phyloP scores from a whole-genome alignment of 2,329 filamentous ascomycete species.

The Alternaria hordeiaustralica region DNA sequence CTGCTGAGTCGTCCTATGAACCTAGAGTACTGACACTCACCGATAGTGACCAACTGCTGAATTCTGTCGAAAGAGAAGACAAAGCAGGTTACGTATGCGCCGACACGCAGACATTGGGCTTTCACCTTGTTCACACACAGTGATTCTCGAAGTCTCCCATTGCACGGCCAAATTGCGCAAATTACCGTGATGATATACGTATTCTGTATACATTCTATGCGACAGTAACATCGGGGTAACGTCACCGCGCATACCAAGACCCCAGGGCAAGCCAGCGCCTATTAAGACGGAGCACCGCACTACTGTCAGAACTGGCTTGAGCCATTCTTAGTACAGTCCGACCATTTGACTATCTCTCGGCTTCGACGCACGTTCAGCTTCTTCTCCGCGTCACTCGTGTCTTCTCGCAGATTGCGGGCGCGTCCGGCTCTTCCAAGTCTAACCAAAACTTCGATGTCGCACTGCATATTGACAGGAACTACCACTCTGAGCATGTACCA shows the following conservation, averaged over 20 bases:
- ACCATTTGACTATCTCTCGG: neutral
- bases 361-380: neutral
- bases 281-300: neutral
- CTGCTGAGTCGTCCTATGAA: neutral
- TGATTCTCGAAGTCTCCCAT: neutral
- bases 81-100: neutral
- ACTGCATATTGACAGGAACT: slow-evolving; percentile 11
- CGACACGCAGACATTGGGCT: neutral
- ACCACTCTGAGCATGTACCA: slow-evolving; percentile 8
- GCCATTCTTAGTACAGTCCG: neutral
- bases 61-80: neutral
- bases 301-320: neutral
- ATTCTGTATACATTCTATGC: neutral
- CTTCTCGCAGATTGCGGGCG: slow-evolving; percentile 9
- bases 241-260: neutral
- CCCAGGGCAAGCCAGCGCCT: neutral
- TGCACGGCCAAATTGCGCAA: neutral
- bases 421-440: slow-evolving; percentile 5
- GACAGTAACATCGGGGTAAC: neutral
- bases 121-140: neutral
- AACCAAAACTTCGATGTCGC: slow-evolving; percentile 15
- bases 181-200: neutral
- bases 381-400: slow-evolving; percentile 4
- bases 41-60: neutral
- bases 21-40: neutral